phyloP scores from a whole-genome alignment of 1,284 basidiomycete genomes.

The Afroboletus lepidellus region DNA sequence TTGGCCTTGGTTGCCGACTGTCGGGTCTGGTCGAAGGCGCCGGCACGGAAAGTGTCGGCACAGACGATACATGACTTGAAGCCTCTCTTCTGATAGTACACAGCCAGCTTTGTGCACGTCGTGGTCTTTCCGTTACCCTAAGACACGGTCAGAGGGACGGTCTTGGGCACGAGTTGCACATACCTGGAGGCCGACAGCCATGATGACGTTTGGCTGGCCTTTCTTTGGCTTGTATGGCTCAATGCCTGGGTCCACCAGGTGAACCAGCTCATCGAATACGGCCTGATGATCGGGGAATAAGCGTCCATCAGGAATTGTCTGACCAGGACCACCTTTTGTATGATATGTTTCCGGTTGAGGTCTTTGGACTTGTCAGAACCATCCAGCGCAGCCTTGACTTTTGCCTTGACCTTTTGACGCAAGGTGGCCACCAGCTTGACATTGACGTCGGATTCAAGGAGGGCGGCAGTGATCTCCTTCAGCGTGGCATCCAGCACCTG shows the following conservation, averaged over 20 bases:
- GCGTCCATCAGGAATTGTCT: background rate
- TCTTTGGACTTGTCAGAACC: constrained; percentile 76
- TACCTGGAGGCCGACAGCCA: constrained; percentile 95
- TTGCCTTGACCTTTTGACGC: constrained; percentile 87
- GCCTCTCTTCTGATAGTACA: constrained; percentile 96
- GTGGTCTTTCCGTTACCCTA: constrained; percentile 98
- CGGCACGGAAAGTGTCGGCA: constrained; percentile 99
- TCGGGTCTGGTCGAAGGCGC: constrained; percentile 98
- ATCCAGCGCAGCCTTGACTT: constrained; percentile 77
- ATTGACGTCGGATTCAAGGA: constrained; percentile 97
- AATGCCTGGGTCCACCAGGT: constrained; percentile 91
- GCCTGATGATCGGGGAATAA: constrained; percentile 54
- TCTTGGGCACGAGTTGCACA: constrained; percentile 21
- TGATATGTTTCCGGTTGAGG: constrained; percentile 77
- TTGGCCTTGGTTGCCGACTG: constrained; percentile 96
- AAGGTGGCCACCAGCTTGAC: constrained; percentile 92
- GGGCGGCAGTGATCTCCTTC: constrained; percentile 92
- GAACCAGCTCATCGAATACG: constrained; percentile 95
- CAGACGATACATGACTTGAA: constrained; percentile 99
- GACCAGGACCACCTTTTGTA: constrained; percentile 71
- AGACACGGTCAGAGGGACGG: constrained; percentile 7
- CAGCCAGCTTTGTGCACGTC: constrained; percentile 95
- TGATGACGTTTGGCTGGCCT: constrained; percentile 92
- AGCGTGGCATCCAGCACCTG: constrained; percentile 92
- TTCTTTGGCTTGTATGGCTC: constrained; percentile 97